phyloP scores from a whole-genome alignment of 768 basidiomycete species.

The Amanita subjunquillea region DNA sequence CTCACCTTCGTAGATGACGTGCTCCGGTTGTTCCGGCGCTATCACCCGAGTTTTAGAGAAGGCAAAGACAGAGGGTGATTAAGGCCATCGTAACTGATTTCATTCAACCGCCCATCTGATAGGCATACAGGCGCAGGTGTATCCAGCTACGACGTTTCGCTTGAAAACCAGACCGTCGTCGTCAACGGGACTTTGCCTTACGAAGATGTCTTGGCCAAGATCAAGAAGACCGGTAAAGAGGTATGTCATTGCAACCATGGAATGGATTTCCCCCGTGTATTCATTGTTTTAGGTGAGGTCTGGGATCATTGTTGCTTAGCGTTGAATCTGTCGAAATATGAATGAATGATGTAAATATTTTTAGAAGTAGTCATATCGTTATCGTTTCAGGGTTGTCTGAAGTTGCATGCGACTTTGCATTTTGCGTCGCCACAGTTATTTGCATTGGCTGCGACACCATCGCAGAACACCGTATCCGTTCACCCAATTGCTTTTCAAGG shows the following conservation, averaged over 20 bases:
- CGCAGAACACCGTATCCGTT: background rate
- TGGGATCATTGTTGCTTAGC: slow-evolving; percentile 26
- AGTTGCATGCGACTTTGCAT: background rate
- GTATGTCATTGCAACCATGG: slow-evolving; percentile 24
- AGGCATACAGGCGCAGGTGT: slow-evolving; percentile 31
- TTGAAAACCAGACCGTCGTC: slow-evolving; percentile 63
- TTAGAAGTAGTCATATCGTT: background rate
- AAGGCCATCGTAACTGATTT: background rate
- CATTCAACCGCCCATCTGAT: background rate
- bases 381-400: background rate
- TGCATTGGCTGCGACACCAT: background rate
- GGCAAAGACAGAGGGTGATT: slow-evolving; percentile 36
- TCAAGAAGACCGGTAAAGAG: slow-evolving; percentile 91
- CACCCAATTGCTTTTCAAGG: background rate
- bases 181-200: slow-evolving; percentile 54
- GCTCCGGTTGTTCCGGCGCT: slow-evolving; percentile 79
- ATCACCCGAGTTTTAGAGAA: slow-evolving; percentile 66
- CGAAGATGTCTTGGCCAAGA: slow-evolving; percentile 58
- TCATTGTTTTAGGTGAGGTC: slow-evolving; percentile 26
- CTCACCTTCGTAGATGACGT: slow-evolving; percentile 57
- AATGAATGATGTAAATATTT: background rate
- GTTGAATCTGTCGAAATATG: no score
- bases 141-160: slow-evolving; percentile 44
- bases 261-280: background rate
- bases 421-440: background rate